Conservation (phyloP, 2,329 filamentous ascomycete species). For the Didymella lethalis region DNA sequence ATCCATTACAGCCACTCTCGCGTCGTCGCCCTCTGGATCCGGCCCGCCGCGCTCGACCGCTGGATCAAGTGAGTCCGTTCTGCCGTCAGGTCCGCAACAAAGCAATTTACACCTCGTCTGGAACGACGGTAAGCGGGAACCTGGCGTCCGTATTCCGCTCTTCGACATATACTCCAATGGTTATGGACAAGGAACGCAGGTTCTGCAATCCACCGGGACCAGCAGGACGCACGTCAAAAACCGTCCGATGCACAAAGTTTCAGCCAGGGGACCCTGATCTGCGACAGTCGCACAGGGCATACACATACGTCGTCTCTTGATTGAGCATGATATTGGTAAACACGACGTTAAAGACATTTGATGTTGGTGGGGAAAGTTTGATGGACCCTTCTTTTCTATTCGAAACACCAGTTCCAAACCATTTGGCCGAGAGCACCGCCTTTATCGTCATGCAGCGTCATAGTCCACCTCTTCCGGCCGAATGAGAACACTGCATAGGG, state of each 20-base stretch:
- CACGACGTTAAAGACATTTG: background rate
- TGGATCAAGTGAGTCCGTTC: background rate
- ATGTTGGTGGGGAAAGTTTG: background rate
- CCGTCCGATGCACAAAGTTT: conserved; percentile 5
- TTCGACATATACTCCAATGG: background rate
- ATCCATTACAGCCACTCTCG: background rate
- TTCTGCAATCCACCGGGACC: background rate
- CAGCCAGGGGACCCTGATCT: background rate
- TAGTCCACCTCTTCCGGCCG: background rate
- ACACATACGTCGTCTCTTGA: background rate
- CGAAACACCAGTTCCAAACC: conserved; percentile 10
- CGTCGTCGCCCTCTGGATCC: background rate
- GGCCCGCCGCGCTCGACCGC: background rate
- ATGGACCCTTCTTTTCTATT: conserved; percentile 12
- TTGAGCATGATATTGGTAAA: conserved; percentile 2
- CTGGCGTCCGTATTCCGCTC: background rate
- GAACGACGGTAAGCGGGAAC: conserved; percentile 4
- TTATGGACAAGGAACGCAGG: background rate
- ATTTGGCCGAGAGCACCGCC: conserved; percentile 9
- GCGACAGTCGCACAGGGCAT: background rate
- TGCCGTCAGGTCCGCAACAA: background rate
- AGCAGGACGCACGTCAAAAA: conserved; percentile 8
- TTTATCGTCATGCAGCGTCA: conserved; percentile 1
- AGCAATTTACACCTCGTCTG: conserved; percentile 7
- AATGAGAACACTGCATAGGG: background rate